Evolutionary conservation across 257 asterid genomes (phyloP), one percentile per base, ranked within the genome.

Genomic region (Echium plantagineum): DNA sequence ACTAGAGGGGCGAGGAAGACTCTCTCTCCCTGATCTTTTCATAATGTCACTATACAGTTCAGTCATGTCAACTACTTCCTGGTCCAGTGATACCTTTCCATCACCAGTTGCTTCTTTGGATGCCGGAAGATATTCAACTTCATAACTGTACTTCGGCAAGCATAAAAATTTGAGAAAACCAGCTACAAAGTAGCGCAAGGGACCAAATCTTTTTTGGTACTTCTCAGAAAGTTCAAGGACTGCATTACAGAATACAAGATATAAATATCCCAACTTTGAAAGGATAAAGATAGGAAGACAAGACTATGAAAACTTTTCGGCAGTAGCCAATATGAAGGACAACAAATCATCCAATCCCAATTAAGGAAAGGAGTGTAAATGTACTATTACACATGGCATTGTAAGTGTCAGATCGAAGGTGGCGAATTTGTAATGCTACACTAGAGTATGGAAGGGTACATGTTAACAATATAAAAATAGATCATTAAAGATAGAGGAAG

Each of bases 1-100:
- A 79, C 98, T 93, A 64, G 97, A 85, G 60, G 98, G 90, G 63
- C 98, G 86, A 32, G 94, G 97, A 69, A 93, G 90, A 68, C 94
- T 95, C 74, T 88, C 98, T 72, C 78, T 93, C 90, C 88, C 78
- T 52, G 98, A 93, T 75, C 94, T 79, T 60, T 82, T 81, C 98
- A 89, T 93, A 72, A 93, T 82, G 66, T 93, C 97, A 4, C 94
- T 82, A 77, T 89, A 93, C 52, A 93, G 78, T 69, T 89, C 94
- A 2, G 97, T 83, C 93, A 86, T 84, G 73, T 93, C 97, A 28
- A 91, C 72, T 66, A 78, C 70, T 64, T 83, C 81, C 7, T 58
- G 72, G 35, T 79, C 89, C 62, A 42, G 70, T 77, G 1, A 72
- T 62, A 69, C 53, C 63, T 86, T 86, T 21, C 79, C 90, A 28